Conservation (phyloP, 495 filamentous ascomycete species). For the Aspergillus sclerotioniger region DNA sequence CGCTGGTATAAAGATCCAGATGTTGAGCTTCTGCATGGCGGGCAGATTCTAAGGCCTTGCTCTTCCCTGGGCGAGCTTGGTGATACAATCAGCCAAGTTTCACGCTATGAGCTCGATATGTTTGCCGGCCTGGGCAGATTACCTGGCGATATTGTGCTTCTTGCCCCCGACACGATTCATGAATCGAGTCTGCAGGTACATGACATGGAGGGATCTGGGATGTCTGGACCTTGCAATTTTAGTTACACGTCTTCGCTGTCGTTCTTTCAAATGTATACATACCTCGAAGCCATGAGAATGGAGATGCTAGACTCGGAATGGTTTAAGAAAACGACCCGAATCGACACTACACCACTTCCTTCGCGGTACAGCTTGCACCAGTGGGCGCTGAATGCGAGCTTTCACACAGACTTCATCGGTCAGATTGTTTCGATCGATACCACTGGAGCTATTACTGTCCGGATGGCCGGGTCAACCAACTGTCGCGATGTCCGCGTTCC, state of each 20-base stretch:
- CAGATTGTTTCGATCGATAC: slow-evolving; percentile 53
- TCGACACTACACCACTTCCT: slow-evolving; percentile 17
- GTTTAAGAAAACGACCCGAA: slow-evolving; percentile 22
- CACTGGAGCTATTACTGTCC: slow-evolving; percentile 53
- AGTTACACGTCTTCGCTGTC: slow-evolving; percentile 12
- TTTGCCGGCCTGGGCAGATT: slow-evolving; percentile 41
- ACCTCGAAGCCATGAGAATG: slow-evolving; percentile 19
- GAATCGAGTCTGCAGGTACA: slow-evolving; percentile 11
- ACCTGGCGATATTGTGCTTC: slow-evolving; percentile 50
- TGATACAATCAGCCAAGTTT: slow-evolving; percentile 46
- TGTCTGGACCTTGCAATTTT: slow-evolving; percentile 12
- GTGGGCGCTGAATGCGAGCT: slow-evolving; percentile 7
- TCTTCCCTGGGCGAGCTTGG: slow-evolving; percentile 42
- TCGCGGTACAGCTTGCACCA: slow-evolving; percentile 18
- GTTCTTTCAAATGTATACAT: slow-evolving; percentile 12
- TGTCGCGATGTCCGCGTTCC: slow-evolving; percentile 48
- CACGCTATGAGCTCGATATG: slow-evolving; percentile 55
- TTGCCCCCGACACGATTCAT: slow-evolving; percentile 34
- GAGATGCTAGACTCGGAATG: slow-evolving; percentile 18
- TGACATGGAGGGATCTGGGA: neutral
- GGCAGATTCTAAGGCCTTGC: slow-evolving; percentile 26
- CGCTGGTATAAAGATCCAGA: slow-evolving; percentile 50
- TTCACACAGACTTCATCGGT: slow-evolving; percentile 49
- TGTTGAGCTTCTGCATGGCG: slow-evolving; percentile 37
- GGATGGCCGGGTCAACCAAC: slow-evolving; percentile 47